phyloP scores from a whole-genome alignment of 2,329 filamentous ascomycete species.

The Intubia oerlemansii region DNA sequence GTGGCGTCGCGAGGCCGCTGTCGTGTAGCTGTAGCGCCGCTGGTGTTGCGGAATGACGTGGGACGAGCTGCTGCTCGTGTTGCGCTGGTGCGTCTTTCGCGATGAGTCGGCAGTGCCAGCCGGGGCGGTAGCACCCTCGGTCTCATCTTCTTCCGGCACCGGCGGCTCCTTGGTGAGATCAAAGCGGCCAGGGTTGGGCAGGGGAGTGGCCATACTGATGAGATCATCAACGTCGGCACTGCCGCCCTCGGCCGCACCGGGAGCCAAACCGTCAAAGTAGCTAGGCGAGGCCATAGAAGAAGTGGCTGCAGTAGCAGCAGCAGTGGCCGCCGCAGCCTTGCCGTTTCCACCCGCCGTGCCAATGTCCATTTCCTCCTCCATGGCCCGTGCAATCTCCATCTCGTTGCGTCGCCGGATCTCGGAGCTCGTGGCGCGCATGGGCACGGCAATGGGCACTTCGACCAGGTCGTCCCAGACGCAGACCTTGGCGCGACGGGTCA shows the following conservation, averaged over 20 bases:
- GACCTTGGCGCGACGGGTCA: slow-evolving; percentile 75
- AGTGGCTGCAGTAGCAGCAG: too few species aligned
- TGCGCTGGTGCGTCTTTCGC: too few species aligned
- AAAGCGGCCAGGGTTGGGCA: slow-evolving; percentile 58
- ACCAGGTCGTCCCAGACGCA: slow-evolving; percentile 98
- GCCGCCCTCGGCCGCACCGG: too few species aligned
- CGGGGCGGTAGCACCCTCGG: too few species aligned
- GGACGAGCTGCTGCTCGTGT: background rate
- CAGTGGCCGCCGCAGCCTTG: slow-evolving; percentile 5
- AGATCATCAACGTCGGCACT: too few species aligned
- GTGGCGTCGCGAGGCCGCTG: slow-evolving; percentile 22
- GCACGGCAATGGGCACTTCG: slow-evolving; percentile 84
- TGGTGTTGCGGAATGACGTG: slow-evolving; percentile 20
- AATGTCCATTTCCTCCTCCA: slow-evolving; percentile 87
- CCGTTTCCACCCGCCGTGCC: slow-evolving; percentile 33
- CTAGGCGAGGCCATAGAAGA: too few species aligned
- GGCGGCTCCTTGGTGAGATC: slow-evolving; percentile 32
- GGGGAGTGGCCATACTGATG: too few species aligned
- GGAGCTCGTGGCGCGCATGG: slow-evolving; percentile 65
- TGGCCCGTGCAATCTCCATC: slow-evolving; percentile 13
- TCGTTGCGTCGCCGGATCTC: slow-evolving; percentile 47
- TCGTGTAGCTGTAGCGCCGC: slow-evolving; percentile 31
- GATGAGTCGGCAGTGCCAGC: background rate
- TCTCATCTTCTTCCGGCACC: too few species aligned
- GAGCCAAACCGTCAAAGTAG: too few species aligned